Conservation (phyloP, 2,329 filamentous ascomycete genomes). For the Escovopsis sp. region DNA sequence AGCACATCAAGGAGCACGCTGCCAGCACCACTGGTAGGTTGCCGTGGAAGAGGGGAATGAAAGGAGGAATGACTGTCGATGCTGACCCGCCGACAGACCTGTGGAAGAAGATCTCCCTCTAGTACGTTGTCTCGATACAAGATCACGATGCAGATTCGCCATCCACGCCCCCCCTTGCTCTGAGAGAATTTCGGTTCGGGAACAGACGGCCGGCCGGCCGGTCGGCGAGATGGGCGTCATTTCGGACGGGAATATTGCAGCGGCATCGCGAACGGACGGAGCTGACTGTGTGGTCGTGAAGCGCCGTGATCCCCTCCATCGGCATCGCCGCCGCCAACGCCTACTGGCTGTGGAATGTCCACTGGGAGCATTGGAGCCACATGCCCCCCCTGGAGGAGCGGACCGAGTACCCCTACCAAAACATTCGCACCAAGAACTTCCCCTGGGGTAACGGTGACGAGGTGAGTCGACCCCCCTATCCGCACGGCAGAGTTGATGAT, state of each 20-base stretch:
- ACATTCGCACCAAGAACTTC: constrained; percentile 93
- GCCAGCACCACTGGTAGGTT: constrained; percentile 64
- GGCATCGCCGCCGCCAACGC: constrained; percentile 64
- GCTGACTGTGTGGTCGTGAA: constrained; percentile 22
- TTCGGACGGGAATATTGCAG: constrained; percentile 1
- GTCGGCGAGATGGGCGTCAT: too few species aligned
- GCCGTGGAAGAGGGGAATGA: constrained; percentile 1
- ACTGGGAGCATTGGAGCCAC: constrained; percentile 93
- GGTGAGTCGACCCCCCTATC: constrained; percentile 34
- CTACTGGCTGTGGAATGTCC: constrained; percentile 81
- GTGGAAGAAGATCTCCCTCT: constrained; percentile 92
- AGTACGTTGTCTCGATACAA: constrained; percentile 46
- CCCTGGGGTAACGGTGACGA: constrained; percentile 93
- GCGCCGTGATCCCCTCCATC: constrained; percentile 60
- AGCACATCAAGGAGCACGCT: constrained; percentile 83
- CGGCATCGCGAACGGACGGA: constrained; percentile 4
- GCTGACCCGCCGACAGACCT: constrained; percentile 47
- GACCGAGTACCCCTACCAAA: constrained; percentile 90
- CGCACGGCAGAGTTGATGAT: constrained; percentile 1
- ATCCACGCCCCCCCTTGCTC: constrained; percentile 2
- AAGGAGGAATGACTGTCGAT: not conserved
- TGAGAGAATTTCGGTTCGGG: constrained; percentile 13
- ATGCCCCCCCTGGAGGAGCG: constrained; percentile 79
- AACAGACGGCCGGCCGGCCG: not conserved
- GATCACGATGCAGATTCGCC: too few species aligned